Conservation (phyloP, 495 filamentous ascomycete species). For the Xeromyces bisporus region DNA sequence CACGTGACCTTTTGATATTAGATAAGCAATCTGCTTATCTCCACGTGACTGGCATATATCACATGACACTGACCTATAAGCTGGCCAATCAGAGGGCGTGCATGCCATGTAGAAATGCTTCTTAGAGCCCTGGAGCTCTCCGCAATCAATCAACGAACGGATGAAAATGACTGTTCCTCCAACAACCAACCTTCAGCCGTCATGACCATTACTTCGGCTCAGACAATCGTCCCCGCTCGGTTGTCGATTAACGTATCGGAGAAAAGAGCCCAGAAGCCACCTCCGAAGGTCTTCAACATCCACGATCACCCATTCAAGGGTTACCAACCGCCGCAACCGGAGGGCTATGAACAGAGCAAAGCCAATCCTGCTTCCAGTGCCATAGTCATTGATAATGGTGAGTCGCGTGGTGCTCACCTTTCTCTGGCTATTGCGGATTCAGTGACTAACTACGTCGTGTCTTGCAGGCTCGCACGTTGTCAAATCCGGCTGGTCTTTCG, state of each 20-base stretch:
- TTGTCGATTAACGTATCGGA: conserved; percentile 16
- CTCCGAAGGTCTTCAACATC: conserved; percentile 33
- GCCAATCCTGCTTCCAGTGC: conserved; percentile 40
- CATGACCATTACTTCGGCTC: conserved; percentile 35
- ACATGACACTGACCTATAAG: no score
- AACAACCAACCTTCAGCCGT: conserved; percentile 11
- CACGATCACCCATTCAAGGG: conserved; percentile 68
- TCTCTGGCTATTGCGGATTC: background rate
- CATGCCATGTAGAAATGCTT: no score
- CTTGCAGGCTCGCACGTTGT: conserved; percentile 62
- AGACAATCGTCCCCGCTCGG: conserved; percentile 22
- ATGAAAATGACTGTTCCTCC: conserved; percentile 19
- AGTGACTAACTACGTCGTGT: background rate
- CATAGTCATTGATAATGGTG: conserved; percentile 98
- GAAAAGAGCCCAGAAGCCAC: conserved; percentile 27
- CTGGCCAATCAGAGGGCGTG: no score
- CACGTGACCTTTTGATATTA: no score
- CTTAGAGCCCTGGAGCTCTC: background rate
- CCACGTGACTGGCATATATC: no score
- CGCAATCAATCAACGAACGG: background rate
- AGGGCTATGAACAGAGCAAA: conserved; percentile 47
- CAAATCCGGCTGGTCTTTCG: conserved; percentile 91
- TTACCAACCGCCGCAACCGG: conserved; percentile 46
- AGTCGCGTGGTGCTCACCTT: background rate
- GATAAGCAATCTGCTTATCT: no score